Evolutionary conservation across 441 rosid species (phyloP).

Genomic region (Mallotus repandus): DNA sequence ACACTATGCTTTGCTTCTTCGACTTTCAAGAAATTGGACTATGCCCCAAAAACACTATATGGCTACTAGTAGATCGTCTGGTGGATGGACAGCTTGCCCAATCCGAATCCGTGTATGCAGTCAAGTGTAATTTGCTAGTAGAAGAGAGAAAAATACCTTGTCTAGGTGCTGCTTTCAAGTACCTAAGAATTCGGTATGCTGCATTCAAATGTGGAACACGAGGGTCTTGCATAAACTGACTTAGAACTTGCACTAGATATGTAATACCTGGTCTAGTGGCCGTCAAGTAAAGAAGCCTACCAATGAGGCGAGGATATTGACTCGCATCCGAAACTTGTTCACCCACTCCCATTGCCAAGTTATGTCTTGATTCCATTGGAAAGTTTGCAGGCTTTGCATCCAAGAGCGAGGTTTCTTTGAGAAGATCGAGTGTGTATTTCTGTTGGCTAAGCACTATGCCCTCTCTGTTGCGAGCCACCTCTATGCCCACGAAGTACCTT

Average conservation of each 20-base stretch:
- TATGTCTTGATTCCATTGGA: neutral
- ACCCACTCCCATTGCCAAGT: neutral
- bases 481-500: neutral
- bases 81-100: neutral
- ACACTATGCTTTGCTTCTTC: neutral
- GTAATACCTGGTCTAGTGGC: neutral
- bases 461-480: neutral
- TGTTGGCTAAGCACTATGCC: neutral
- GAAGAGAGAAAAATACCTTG: constrained; percentile 2
- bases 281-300: neutral
- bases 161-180: neutral
- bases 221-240: neutral
- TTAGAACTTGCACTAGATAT: neutral
- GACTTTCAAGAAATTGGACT: neutral
- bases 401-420: neutral
- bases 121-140: neutral
- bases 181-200: neutral
- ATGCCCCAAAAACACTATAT: neutral
- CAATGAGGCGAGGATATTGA: neutral
- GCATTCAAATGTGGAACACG: neutral
- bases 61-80: neutral
- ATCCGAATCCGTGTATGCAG: neutral
- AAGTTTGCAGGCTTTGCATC: neutral
- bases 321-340: neutral
- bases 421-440: neutral